Base-by-base conservation (phyloP, 352 stramenopile species). In the Achlya hypogyna region DNA sequence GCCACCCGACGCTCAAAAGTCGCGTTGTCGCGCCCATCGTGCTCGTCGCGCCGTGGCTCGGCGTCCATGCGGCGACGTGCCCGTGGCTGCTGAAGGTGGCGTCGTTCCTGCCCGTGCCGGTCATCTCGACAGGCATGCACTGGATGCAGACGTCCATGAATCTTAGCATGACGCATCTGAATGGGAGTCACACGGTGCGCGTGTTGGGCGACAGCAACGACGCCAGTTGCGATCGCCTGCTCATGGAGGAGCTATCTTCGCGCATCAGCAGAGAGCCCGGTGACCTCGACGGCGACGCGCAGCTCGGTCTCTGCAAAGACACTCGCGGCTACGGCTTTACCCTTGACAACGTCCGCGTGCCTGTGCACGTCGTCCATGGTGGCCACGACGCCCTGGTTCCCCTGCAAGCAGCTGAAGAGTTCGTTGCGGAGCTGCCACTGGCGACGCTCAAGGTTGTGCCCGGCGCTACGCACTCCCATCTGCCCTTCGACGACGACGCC, bases 401-500 rank as follows among this genome's bases (percentile, higher is more conserved):
- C 6, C 38, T 45, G 12, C 38, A 45, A 45, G 38, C 38, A 10
- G 38, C 38, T 3, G 12, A 45, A 9, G 38, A 45, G 38, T 18
- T 45, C n/a, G 38, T 45, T 18, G 38, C 38, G 2, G 6, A 18
- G 12, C 12, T 45, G 14, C 38, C 38, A 9, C 1, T 51, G 8
- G 54, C 32, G 5, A 9, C 35, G 25, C 35, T 64, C 18, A 23
- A 52, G 9, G 40, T 64, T 10, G 35, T 64, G 9, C 14, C 45
- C 14, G 31, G 31, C 23, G 54, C 31, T 1, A 64, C 31, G 10
- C 54, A 64, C 35, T 28, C 35, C 22, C 35, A 52, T 12, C 54
- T 64, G 9, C 38, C 38, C 12, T 64, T 64, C 25, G 54, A 64
- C 22, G 54, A 64, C 23, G 35, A 45, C n/a, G 9, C 47, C 3